Conservation (phyloP, 2,329 filamentous ascomycete species). For the Biscogniauxia marginata region DNA sequence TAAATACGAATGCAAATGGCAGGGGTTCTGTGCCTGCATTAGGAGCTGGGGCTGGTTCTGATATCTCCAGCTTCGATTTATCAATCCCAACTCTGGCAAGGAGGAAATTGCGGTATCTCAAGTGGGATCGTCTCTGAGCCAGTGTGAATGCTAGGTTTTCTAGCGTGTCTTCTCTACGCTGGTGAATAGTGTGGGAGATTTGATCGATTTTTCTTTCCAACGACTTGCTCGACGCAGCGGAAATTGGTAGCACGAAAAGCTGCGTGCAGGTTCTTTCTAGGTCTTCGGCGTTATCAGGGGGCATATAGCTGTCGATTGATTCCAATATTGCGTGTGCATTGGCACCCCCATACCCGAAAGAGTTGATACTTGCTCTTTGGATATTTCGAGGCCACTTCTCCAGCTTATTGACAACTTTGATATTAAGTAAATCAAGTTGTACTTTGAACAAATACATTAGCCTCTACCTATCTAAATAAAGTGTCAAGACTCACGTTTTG, state of each 20-base stretch:
- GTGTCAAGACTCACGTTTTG: background rate
- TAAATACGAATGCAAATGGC: conserved; percentile 26
- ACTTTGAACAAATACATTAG: too few relatives aligned
- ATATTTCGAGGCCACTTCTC: background rate
- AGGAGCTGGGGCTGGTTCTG: conserved; percentile 1
- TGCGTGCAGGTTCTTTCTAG: too few relatives aligned
- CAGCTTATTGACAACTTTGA: too few relatives aligned
- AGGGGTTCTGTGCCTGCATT: background rate
- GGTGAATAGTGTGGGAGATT: too few relatives aligned
- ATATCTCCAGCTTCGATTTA: background rate
- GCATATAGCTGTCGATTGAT: background rate
- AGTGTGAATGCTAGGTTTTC: background rate
- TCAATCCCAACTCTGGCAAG: too few relatives aligned
- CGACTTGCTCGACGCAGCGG: background rate
- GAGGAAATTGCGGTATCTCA: background rate
- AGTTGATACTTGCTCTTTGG: conserved; percentile 22
- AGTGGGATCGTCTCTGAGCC: background rate
- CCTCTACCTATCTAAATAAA: too few relatives aligned
- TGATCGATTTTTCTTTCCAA: too few relatives aligned
- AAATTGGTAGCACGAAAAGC: background rate
- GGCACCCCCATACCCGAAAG: conserved; percentile 33
- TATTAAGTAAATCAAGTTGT: too few relatives aligned
- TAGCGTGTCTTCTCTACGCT: background rate
- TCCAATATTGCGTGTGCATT: conserved; percentile 28
- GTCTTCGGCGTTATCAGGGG: background rate